Evolutionary conservation across 345 rosid genomes (phyloP).

Genomic region (Salix arbutifolia): DNA sequence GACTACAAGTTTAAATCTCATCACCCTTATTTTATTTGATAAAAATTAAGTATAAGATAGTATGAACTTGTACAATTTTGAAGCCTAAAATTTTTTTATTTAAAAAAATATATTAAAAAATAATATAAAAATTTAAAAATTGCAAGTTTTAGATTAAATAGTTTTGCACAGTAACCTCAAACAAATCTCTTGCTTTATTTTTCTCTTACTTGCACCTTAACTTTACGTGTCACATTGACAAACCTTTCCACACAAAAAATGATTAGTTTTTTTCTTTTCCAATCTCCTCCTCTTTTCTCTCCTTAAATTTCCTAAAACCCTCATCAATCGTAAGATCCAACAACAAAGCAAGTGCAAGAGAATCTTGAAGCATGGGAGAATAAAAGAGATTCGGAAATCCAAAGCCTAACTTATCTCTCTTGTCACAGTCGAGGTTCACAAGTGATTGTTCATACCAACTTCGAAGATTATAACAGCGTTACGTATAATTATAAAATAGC

Average conservation of each 20-base stretch:
- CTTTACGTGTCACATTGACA: not conserved
- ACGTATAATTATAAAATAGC: not conserved
- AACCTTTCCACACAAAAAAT: not conserved
- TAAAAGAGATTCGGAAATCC: not conserved
- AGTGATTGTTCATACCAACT: not conserved
- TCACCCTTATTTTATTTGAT: too few relatives aligned
- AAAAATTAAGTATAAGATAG: too few relatives aligned
- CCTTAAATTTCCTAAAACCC: not conserved
- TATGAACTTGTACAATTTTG: too few relatives aligned
- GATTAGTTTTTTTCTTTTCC: not conserved
- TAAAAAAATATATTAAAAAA: too few relatives aligned
- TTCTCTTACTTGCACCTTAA: not conserved
- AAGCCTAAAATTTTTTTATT: too few relatives aligned
- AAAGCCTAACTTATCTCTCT: slow-evolving; percentile 2
- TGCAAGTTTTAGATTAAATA: too few relatives aligned
- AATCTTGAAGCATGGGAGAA: not conserved
- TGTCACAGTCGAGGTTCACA: not conserved
- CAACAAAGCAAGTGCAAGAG: not conserved
- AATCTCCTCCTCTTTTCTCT: not conserved
- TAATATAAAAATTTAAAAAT: too few relatives aligned
- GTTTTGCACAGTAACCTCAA: not conserved
- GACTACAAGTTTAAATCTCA: too few relatives aligned
- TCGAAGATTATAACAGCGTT: not conserved
- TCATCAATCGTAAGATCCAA: not conserved
- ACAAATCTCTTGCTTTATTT: not conserved